Conservation (phyloP, 768 basidiomycete species). For the Termitomyces heimii region DNA sequence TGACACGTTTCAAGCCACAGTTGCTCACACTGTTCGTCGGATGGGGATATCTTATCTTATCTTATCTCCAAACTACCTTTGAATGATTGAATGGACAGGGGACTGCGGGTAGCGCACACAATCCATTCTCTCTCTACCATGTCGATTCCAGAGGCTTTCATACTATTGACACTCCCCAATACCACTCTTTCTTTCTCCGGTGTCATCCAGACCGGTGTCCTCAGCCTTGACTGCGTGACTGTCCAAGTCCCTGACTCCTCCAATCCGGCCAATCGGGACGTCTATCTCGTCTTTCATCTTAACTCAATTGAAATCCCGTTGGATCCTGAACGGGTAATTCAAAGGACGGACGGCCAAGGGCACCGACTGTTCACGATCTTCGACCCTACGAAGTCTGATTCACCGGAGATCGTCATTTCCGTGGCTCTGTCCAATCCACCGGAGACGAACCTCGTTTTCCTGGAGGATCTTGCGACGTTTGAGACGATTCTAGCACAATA, state of each 20-base stretch:
- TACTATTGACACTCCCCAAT: conserved; percentile 47
- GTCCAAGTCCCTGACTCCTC: conserved; percentile 29
- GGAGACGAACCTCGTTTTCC: conserved; percentile 26
- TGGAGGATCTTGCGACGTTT: conserved; percentile 58
- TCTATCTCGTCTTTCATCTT: conserved; percentile 62
- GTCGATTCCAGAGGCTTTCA: conserved; percentile 38
- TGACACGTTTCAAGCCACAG: neutral
- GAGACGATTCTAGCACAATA: conserved; percentile 67
- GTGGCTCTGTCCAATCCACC: conserved; percentile 20
- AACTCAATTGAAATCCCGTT: conserved; percentile 52
- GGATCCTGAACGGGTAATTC: conserved; percentile 47
- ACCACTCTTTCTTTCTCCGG: conserved; percentile 33
- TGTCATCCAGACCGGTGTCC: conserved; percentile 32
- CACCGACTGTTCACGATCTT: conserved; percentile 39
- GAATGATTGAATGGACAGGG: too few species aligned
- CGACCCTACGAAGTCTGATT: conserved; percentile 29
- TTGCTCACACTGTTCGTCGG: neutral
- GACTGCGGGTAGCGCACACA: neutral
- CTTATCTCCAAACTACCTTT: neutral
- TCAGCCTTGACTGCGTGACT: conserved; percentile 61
- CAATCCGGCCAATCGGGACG: conserved; percentile 37
- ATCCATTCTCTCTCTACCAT: conserved; percentile 3
- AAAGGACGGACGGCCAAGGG: conserved; percentile 27
- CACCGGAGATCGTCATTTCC: conserved; percentile 30
- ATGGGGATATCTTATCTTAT: conserved; percentile 8